A percentile compares a stretch with the other conserved stretches of the same genome.
phyloP scores from a whole-genome alignment of 495 filamentous ascomycete genomes.

The Penicillium odoratum region DNA sequence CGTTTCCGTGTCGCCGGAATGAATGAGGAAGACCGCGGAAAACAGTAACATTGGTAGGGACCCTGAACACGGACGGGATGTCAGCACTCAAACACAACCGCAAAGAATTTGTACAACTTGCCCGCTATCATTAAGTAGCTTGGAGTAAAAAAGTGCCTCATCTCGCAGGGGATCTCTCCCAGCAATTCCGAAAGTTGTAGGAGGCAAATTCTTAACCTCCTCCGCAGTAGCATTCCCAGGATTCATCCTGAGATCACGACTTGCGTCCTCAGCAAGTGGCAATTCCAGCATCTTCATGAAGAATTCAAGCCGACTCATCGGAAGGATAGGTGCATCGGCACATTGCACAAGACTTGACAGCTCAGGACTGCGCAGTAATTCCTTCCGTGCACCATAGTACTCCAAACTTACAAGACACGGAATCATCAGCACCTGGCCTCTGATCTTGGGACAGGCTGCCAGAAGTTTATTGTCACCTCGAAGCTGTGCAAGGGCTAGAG shows the following conservation, averaged over 20 bases:
- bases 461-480: constrained; percentile 23
- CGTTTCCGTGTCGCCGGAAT: constrained; percentile 39
- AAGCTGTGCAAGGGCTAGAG: constrained; percentile 34
- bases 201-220: constrained; percentile 41
- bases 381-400: constrained; percentile 36
- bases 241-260: constrained; percentile 34
- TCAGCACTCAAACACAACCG: background rate
- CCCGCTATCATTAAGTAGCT: constrained; percentile 46
- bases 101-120: constrained; percentile 24
- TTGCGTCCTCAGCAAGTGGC: constrained; percentile 14
- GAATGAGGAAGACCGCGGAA: constrained; percentile 51
- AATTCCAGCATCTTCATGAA: constrained; percentile 35
- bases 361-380: constrained; percentile 31
- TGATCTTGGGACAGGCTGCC: constrained; percentile 29
- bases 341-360: constrained; percentile 42
- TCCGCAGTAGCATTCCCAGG: constrained; percentile 42
- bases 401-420: constrained; percentile 34
- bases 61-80: constrained; percentile 16
- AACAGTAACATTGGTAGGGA: constrained; percentile 42
- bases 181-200: constrained; percentile 44
- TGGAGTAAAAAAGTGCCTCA: constrained; percentile 46
- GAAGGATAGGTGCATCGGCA: constrained; percentile 40
- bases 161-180: constrained; percentile 50
- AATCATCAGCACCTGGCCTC: constrained; percentile 47
- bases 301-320: constrained; percentile 28